Evolutionary conservation across 1,139 yeast species (phyloP).

Genomic region (Yamadazyma mexicana): DNA sequence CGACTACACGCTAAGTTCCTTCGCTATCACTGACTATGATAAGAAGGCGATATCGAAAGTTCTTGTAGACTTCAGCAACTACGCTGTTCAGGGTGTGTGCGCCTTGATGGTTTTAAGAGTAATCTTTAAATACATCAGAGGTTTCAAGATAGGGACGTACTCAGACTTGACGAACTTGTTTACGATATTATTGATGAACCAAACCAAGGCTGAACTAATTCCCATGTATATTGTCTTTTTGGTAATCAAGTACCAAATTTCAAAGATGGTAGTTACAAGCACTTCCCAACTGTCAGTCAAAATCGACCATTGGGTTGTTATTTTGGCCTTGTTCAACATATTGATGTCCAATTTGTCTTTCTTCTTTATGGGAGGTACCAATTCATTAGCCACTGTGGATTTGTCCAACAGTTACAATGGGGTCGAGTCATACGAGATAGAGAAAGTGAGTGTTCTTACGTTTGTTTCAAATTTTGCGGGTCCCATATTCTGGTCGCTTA

Average conservation of each 20-base stretch:
- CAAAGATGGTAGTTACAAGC: conserved; percentile 11
- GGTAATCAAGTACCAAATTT: conserved; percentile 25
- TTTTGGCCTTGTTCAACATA: conserved; percentile 24
- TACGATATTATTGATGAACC: conserved; percentile 64
- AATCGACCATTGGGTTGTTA: conserved; percentile 24
- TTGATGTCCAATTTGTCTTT: conserved; percentile 72
- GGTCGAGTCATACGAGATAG: conserved; percentile 62
- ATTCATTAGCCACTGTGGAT: conserved; percentile 88
- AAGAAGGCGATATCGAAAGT: conserved; percentile 27
- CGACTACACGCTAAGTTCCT: conserved; percentile 29
- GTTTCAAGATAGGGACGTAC: conserved; percentile 25
- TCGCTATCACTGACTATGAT: conserved; percentile 22
- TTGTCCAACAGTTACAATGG: conserved; percentile 93
- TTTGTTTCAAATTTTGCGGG: conserved; percentile 83
- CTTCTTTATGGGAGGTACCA: conserved; percentile 88
- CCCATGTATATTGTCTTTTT: conserved; percentile 64
- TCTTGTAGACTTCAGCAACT: conserved; percentile 28
- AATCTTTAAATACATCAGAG: conserved; percentile 24
- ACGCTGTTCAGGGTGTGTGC: conserved; percentile 21
- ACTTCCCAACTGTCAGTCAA: conserved; percentile 18
- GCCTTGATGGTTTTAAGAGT: conserved; percentile 25
- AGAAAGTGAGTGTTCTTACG: conserved; percentile 76
- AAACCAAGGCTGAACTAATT: conserved; percentile 65
- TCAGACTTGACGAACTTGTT: conserved; percentile 46
- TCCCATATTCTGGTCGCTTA: conserved; percentile 80